These are phyloP conservation scores for Paramecium sonneborni DNA, from an alignment of 73 alveolate genomes.

Conservation along the genomic window DNA sequence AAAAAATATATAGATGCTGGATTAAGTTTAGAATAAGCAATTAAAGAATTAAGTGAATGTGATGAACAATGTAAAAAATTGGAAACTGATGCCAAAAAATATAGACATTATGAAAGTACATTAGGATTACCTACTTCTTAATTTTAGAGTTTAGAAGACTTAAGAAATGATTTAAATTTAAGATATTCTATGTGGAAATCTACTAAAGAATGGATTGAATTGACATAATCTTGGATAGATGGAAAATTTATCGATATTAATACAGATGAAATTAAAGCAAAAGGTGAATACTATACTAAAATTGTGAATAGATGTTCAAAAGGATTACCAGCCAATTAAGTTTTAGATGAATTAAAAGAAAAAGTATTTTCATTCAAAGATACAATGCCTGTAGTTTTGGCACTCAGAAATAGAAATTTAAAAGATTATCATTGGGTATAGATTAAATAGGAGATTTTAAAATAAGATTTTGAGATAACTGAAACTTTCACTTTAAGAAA, in stretches of 20 bases:
- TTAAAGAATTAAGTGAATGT: conserved; percentile 57
- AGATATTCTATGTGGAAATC: conserved; percentile 85
- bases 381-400: conserved; percentile 89
- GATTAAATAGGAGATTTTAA: conserved; percentile 72
- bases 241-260: conserved; percentile 79
- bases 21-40: conserved; percentile 55
- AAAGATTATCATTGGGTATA: conserved; percentile 79
- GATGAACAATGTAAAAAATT: conserved; percentile 61
- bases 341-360: conserved; percentile 72
- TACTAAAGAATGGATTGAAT: conserved; percentile 75
- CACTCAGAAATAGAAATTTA: conserved; percentile 82
- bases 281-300: conserved; percentile 77
- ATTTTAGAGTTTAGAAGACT: conserved; percentile 75
- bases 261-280: conserved; percentile 79
- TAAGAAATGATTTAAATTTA: conserved; percentile 72
- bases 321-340: conserved; percentile 75
- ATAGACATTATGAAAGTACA: conserved; percentile 75
- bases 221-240: conserved; percentile 76
- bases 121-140: conserved; percentile 79
- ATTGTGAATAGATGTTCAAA: conserved; percentile 70
- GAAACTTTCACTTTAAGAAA: conserved; percentile 78
- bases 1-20: conserved; percentile 64
- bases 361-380: conserved; percentile 78
- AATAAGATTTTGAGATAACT: conserved; percentile 70
- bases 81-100: conserved; percentile 76